A percentile compares a stretch with the other conserved stretches of the same genome.
phyloP scores from a whole-genome alignment of 306 rosid species.

The Vigna angularis region DNA sequence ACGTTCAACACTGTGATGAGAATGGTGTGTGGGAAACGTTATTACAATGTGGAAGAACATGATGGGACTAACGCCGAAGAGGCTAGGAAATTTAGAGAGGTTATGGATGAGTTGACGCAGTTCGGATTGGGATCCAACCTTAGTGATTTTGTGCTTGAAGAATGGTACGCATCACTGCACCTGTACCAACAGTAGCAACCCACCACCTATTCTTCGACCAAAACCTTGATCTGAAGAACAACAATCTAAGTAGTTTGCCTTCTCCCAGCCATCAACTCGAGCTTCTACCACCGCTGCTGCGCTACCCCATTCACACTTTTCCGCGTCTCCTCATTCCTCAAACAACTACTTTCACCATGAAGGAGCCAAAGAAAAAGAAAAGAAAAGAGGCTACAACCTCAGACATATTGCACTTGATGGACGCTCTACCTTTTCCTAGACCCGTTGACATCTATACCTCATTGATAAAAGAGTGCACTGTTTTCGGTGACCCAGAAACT shows the following conservation, averaged over 20 bases:
- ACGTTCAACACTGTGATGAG: constrained; percentile 68
- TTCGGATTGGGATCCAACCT: constrained; percentile 39
- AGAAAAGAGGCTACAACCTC: constrained; percentile 44
- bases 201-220: constrained; percentile 1
- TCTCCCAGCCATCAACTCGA: constrained; percentile 36
- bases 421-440: constrained; percentile 47
- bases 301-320: constrained; percentile 35
- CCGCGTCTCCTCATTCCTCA: constrained; percentile 29
- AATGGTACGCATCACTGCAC: constrained; percentile 44
- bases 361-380: neutral
- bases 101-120: constrained; percentile 35
- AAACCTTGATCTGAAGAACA: constrained; percentile 15
- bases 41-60: constrained; percentile 47
- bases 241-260: neutral
- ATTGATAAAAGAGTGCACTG: constrained; percentile 58
- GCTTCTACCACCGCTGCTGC: constrained; percentile 30
- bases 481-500: constrained; percentile 43
- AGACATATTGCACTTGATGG: constrained; percentile 59
- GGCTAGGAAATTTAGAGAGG: constrained; percentile 53
- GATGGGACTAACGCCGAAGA: constrained; percentile 49
- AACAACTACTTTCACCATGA: neutral
- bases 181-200: constrained; percentile 35
- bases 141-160: constrained; percentile 51
- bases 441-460: constrained; percentile 57
- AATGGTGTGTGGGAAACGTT: constrained; percentile 78